Evolutionary conservation across 2,329 filamentous ascomycete genomes (phyloP).

Genomic region (Boeremia lycopersici): DNA sequence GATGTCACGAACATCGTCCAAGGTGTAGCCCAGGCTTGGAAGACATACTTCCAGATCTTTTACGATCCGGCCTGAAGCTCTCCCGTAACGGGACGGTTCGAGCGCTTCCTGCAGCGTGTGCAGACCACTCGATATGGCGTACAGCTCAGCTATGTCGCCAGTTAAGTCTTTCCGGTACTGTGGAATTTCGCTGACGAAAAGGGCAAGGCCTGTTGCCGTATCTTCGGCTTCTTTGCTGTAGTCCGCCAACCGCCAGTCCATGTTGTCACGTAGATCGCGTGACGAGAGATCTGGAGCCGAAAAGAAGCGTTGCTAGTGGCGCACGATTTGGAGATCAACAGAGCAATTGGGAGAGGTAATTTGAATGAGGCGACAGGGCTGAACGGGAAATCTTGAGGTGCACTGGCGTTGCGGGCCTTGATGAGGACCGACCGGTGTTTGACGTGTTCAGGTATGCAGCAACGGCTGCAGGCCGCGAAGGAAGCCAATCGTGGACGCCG

Average conservation of each 20-base stretch:
- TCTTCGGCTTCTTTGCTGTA: constrained; percentile 58
- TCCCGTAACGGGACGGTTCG: constrained; percentile 47
- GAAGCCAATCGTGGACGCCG: constrained; percentile 45
- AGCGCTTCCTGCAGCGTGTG: constrained; percentile 55
- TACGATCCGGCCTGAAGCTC: constrained; percentile 46
- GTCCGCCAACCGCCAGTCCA: constrained; percentile 48
- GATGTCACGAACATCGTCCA: constrained; percentile 55
- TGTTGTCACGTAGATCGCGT: constrained; percentile 33
- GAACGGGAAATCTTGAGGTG: constrained; percentile 35
- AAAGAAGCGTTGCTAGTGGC: constrained; percentile 20
- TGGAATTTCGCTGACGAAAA: constrained; percentile 58
- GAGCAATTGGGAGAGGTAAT: constrained; percentile 18
- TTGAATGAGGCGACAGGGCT: constrained; percentile 35
- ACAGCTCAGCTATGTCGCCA: constrained; percentile 60
- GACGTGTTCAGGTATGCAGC: constrained; percentile 44
- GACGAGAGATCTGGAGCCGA: constrained; percentile 31
- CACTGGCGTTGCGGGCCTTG: constrained; percentile 33
- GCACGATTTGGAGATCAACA: constrained; percentile 23
- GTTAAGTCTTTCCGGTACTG: constrained; percentile 60
- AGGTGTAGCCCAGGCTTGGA: constrained; percentile 57
- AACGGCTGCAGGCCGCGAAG: constrained; percentile 31
- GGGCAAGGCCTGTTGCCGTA: constrained; percentile 57
- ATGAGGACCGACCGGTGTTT: constrained; percentile 34
- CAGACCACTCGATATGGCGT: constrained; percentile 59
- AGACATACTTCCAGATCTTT: constrained; percentile 57